A percentile compares a stretch with the other conserved stretches of the same genome.
Conservation (phyloP, 176 grass and related monocot genomes). For the Chloris gayana region DNA sequence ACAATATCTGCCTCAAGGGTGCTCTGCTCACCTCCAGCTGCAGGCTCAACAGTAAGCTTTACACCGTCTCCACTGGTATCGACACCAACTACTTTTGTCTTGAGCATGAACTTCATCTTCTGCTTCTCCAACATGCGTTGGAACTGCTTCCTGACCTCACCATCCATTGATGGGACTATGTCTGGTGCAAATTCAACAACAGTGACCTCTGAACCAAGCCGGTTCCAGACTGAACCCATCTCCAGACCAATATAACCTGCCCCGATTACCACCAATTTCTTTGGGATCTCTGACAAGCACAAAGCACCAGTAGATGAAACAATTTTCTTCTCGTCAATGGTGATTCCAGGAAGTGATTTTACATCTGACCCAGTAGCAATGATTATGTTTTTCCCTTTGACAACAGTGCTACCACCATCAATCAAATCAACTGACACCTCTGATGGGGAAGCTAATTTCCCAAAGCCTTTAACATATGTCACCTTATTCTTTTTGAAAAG, state of each 20-base stretch:
- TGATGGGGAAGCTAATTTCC: conserved; percentile 80
- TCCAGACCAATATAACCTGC: conserved; percentile 97
- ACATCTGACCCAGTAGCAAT: conserved; percentile 97
- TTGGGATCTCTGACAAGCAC: conserved; percentile 72
- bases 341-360: conserved; percentile 87
- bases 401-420: conserved; percentile 75
- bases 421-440: conserved; percentile 91
- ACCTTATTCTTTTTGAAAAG: conserved; percentile 99
- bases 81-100: conserved; percentile 88
- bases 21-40: conserved; percentile 87
- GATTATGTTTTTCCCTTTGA: conserved; percentile 90
- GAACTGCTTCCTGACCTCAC: conserved; percentile 91
- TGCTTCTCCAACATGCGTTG: conserved; percentile 98
- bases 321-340: conserved; percentile 97
- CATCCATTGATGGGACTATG: conserved; percentile 97
- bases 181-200: conserved; percentile 96
- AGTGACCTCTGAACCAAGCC: conserved; percentile 91
- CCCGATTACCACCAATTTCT: conserved; percentile 95
- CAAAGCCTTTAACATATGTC: conserved; percentile 87
- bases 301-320: conserved; percentile 98
- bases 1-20: conserved; percentile 91
- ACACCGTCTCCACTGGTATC: conserved; percentile 86
- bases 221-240: conserved; percentile 98
- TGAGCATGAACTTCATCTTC: conserved; percentile 99
- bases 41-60: conserved; percentile 78